phyloP scores from a whole-genome alignment of 2,329 filamentous ascomycete species.

The Trichoderma guizhouense region DNA sequence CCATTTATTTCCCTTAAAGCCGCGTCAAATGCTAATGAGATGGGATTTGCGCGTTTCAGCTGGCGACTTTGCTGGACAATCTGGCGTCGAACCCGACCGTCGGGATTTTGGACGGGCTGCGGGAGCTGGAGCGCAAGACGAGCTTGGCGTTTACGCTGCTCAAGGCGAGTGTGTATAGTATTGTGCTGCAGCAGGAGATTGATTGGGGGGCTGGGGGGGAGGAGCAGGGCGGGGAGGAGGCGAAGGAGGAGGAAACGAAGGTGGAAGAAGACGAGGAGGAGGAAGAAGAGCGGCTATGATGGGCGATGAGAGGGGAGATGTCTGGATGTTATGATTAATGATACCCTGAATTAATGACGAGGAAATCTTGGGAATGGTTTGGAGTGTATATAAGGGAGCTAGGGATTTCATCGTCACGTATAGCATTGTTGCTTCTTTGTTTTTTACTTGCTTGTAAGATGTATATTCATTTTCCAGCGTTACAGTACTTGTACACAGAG shows the following conservation, averaged over 20 bases:
- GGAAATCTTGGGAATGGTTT: background rate
- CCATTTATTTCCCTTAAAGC: background rate
- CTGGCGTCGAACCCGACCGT: slow-evolving; percentile 70
- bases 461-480: slow-evolving; percentile 8
- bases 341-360: background rate
- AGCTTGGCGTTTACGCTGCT: slow-evolving; percentile 91
- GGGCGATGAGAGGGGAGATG: background rate
- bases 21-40: background rate
- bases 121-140: slow-evolving; percentile 89
- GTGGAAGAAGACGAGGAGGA: background rate
- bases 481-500: slow-evolving; percentile 14
- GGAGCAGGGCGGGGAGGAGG: background rate
- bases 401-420: background rate
- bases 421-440: background rate
- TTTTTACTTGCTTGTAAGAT: background rate
- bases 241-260: background rate
- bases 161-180: slow-evolving; percentile 98
- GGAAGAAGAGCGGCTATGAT: background rate
- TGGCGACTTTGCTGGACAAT: slow-evolving; percentile 57
- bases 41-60: slow-evolving; percentile 30
- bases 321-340: background rate
- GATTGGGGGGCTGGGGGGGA: slow-evolving; percentile 54
- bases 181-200: slow-evolving; percentile 96
- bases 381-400: background rate
- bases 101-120: slow-evolving; percentile 79